phyloP scores from a whole-genome alignment of 257 asterid species.

The Petrea volubilis region DNA sequence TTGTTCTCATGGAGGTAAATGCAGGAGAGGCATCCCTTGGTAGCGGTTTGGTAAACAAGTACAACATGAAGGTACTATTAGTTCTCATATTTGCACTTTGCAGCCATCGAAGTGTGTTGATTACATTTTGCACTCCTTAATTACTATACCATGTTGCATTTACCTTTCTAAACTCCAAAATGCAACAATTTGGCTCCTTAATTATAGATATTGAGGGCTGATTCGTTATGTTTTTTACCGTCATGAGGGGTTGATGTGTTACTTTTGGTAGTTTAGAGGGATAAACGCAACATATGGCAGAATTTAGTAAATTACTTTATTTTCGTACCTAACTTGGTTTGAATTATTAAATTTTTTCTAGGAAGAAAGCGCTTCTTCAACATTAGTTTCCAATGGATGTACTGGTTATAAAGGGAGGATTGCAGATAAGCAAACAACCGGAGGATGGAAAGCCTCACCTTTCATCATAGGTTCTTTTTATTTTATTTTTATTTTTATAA shows the following conservation, averaged over 20 bases:
- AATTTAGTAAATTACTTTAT: neutral
- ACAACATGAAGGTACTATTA: constrained; percentile 14
- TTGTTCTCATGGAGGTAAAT: constrained; percentile 10
- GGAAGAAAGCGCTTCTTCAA: constrained; percentile 31
- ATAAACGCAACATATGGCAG: too few species aligned
- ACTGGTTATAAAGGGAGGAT: constrained; percentile 59
- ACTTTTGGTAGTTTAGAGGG: too few species aligned
- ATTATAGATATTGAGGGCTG: too few species aligned
- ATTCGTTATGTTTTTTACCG: too few species aligned
- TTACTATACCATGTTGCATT: too few species aligned
- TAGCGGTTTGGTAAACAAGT: constrained; percentile 7
- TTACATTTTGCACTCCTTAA: too few species aligned
- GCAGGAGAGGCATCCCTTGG: constrained; percentile 6
- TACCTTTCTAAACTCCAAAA: too few species aligned
- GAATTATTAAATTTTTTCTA: neutral
- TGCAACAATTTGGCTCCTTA: too few species aligned
- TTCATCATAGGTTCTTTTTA: constrained; percentile 60
- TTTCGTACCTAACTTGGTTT: neutral
- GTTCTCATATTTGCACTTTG: neutral
- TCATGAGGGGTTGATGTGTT: too few species aligned
- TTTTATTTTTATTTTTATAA: neutral
- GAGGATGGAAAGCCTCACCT: constrained; percentile 87
- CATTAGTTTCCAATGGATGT: constrained; percentile 61
- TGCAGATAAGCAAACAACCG: constrained; percentile 56
- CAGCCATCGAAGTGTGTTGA: neutral